phyloP scores from a whole-genome alignment of 1,139 yeast species.

The Arxiozyma telluris region DNA sequence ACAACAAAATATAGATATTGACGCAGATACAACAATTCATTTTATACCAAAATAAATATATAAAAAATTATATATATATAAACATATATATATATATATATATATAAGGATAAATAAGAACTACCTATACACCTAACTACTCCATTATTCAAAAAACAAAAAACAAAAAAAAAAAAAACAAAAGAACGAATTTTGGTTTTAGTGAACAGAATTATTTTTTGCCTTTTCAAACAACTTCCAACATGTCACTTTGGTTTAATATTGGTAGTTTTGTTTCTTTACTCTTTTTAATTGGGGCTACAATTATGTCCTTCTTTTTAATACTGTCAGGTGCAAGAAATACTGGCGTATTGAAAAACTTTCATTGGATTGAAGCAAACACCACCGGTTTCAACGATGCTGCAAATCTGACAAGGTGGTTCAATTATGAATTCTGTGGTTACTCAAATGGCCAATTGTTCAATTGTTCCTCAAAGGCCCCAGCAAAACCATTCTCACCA shows the following conservation, averaged over 20 bases:
- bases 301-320: constrained; percentile 51
- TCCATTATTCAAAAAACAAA: too few species aligned
- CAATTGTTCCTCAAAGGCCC: constrained; percentile 18
- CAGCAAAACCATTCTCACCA: constrained; percentile 63
- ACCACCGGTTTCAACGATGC: constrained; percentile 50
- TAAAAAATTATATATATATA: too few species aligned
- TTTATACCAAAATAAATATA: too few species aligned
- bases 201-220: too few species aligned
- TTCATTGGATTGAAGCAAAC: constrained; percentile 67
- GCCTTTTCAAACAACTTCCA: too few species aligned
- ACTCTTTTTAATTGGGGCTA: constrained; percentile 31
- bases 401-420: constrained; percentile 51
- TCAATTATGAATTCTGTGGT: constrained; percentile 58
- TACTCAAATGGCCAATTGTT: constrained; percentile 31
- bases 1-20: too few species aligned
- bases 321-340: constrained; percentile 54
- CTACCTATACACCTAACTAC: too few species aligned
- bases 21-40: too few species aligned
- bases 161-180: too few species aligned
- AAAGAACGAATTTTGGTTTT: too few species aligned
- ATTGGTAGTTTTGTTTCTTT: constrained; percentile 19
- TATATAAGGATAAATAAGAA: too few species aligned
- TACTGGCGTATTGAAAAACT: constrained; percentile 41
- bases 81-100: too few species aligned
- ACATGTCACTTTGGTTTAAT: neutral